Evolutionary conservation across 495 filamentous ascomycete genomes (phyloP).

Genomic region (Arthonia radiata): DNA sequence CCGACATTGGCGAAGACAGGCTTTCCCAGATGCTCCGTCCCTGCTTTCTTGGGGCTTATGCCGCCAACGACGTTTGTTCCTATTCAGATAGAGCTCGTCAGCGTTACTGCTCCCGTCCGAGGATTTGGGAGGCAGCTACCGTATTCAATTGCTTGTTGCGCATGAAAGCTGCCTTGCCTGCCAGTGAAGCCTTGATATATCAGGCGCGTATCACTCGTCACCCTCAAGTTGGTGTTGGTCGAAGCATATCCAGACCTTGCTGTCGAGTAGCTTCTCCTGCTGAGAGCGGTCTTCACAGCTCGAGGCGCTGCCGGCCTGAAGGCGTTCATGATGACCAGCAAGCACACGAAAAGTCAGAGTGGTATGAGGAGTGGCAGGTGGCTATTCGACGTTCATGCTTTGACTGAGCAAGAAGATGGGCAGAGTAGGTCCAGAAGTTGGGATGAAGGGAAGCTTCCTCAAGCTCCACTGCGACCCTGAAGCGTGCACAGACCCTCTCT

Average conservation of each 20-base stretch:
- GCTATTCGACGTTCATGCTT: no score
- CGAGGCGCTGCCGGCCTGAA: no score
- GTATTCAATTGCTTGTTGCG: slow-evolving; percentile 91
- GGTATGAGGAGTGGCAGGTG: no score
- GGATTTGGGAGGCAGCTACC: slow-evolving; percentile 26
- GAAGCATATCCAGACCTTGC: slow-evolving; percentile 44
- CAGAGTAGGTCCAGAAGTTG: no score
- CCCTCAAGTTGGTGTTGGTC: slow-evolving; percentile 75
- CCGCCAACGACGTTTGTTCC: slow-evolving; percentile 95
- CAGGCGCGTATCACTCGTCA: slow-evolving; percentile 78
- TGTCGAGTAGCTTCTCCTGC: slow-evolving; percentile 44
- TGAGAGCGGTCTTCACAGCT: slow-evolving; percentile 11
- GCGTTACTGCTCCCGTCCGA: slow-evolving; percentile 7
- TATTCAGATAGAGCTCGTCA: slow-evolving; percentile 14
- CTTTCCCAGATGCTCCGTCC: slow-evolving; percentile 61
- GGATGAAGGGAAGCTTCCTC: no score
- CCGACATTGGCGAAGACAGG: slow-evolving; percentile 80
- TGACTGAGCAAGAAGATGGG: no score
- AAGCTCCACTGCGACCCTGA: no score
- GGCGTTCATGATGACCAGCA: no score
- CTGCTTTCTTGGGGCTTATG: slow-evolving; percentile 97
- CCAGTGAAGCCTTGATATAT: slow-evolving; percentile 96
- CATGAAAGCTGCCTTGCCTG: slow-evolving; percentile 96
- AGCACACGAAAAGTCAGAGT: no score
- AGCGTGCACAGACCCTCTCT: no score